phyloP scores from a whole-genome alignment of 2,329 filamentous ascomycete genomes.

The Onygena corvina region DNA sequence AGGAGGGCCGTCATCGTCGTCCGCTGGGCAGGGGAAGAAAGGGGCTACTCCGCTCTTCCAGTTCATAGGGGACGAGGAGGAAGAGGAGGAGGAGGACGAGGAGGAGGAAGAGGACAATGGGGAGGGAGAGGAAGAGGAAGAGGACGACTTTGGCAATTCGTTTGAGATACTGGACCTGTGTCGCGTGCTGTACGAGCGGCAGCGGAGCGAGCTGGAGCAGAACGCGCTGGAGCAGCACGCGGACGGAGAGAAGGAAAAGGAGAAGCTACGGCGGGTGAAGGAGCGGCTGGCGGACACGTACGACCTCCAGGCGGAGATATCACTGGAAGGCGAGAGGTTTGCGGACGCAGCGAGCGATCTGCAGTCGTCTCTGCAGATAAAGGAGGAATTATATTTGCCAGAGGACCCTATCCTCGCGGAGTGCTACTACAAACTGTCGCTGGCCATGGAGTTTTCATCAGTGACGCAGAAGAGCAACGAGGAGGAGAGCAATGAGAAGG shows the following conservation, averaged over 20 bases:
- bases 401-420: conserved; percentile 83
- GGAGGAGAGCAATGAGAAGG: conserved; percentile 26
- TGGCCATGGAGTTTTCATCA: conserved; percentile 87
- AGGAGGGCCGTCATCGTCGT: neutral
- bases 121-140: conserved; percentile 41
- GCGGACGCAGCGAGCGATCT: conserved; percentile 76
- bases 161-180: conserved; percentile 54
- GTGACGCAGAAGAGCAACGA: conserved; percentile 43
- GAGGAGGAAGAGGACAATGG: conserved; percentile 33
- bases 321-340: conserved; percentile 92
- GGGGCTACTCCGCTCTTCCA: conserved; percentile 56
- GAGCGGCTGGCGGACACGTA: conserved; percentile 86
- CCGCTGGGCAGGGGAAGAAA: conserved; percentile 13
- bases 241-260: conserved; percentile 29
- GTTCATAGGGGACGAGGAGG: conserved; percentile 75
- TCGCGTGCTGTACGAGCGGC: conserved; percentile 46
- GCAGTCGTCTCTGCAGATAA: conserved; percentile 63
- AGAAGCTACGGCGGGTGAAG: conserved; percentile 51
- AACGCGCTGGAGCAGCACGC: too few species aligned
- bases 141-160: conserved; percentile 52
- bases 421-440: conserved; percentile 89
- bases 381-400: conserved; percentile 62
- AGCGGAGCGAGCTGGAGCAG: conserved; percentile 41
- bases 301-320: conserved; percentile 88
- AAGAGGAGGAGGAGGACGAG: conserved; percentile 49